phyloP scores from a whole-genome alignment of 345 rosid genomes.

The Eucalyptus cloeziana region DNA sequence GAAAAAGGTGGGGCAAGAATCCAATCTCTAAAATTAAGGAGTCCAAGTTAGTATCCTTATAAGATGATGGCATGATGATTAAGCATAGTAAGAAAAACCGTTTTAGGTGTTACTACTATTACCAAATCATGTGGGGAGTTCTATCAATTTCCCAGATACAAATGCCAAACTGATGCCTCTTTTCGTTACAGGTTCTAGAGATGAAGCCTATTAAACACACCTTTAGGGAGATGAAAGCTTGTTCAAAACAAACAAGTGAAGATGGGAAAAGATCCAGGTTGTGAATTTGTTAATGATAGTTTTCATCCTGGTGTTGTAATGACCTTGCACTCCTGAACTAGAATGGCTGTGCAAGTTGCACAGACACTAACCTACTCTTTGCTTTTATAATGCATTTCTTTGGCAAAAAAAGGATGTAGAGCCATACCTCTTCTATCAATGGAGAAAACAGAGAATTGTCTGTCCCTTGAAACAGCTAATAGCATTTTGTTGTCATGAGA shows the following conservation, averaged over 20 bases:
- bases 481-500: conserved; percentile 69
- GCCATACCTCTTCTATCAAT: conserved; percentile 47
- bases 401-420: background rate
- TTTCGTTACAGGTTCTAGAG: background rate
- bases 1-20: background rate
- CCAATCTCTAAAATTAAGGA: background rate
- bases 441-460: conserved; percentile 82
- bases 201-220: background rate
- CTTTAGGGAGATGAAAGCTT: background rate
- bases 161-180: background rate
- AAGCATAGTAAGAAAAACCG: background rate
- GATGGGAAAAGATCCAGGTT: background rate
- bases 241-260: background rate
- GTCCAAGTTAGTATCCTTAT: background rate
- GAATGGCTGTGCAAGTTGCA: background rate
- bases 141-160: background rate
- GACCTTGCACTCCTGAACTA: background rate
- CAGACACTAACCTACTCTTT: background rate
- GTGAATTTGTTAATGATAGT: background rate
- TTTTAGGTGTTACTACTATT: background rate
- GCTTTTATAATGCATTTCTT: background rate
- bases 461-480: conserved; percentile 85
- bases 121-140: background rate
- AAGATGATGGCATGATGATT: background rate
- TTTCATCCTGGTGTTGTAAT: background rate